Conservation (phyloP, 2,329 filamentous ascomycete species). For the Pseudocercospora cruenta region DNA sequence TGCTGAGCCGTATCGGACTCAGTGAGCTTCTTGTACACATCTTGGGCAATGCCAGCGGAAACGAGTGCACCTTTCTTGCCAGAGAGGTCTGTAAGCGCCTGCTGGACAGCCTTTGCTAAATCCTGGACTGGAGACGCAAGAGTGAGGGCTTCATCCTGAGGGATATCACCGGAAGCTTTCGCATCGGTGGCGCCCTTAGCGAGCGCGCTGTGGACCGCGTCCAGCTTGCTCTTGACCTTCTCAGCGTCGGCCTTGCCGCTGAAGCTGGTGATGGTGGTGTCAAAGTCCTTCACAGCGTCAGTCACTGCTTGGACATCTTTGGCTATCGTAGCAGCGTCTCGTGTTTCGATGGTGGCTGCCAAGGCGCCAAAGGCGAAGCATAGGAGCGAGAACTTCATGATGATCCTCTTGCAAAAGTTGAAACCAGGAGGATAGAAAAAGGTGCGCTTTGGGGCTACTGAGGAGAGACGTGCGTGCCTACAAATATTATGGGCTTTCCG, state of each 20-base stretch:
- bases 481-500: background rate
- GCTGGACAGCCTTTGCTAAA: background rate
- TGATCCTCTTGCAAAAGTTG: background rate
- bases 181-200: background rate
- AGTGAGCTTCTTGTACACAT: background rate
- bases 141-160: background rate
- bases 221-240: background rate
- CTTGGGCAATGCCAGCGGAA: background rate
- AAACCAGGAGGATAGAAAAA: background rate
- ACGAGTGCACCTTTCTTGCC: background rate
- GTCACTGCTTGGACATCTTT: background rate
- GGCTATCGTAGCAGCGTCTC: background rate
- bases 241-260: background rate
- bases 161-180: background rate
- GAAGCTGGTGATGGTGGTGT: background rate
- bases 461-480: background rate
- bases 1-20: background rate
- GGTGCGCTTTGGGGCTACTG: background rate
- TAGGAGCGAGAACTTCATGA: background rate
- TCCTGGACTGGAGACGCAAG: background rate
- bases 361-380: conserved; percentile 2
- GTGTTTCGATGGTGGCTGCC: background rate
- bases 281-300: background rate
- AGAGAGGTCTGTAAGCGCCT: background rate
- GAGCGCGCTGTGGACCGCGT: background rate